These are phyloP conservation scores for Starmerella bacillaris DNA, from an alignment of 805 yeast genomes.

Conservation along the genomic window DNA sequence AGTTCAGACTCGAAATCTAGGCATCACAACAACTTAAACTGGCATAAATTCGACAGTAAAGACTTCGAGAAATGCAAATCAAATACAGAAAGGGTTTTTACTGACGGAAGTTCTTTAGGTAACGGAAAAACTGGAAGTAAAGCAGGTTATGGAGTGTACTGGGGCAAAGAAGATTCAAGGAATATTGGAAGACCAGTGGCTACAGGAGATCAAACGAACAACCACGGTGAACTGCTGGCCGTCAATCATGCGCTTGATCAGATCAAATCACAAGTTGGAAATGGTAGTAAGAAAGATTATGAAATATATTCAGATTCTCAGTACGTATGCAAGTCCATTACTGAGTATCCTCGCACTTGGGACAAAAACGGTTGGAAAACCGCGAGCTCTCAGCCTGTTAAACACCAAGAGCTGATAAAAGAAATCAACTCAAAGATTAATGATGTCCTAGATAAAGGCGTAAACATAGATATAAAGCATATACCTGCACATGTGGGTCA, in stretches of 20 bases:
- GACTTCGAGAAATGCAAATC: background rate
- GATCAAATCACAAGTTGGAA: no score
- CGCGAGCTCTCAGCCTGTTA: background rate
- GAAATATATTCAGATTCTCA: conserved; percentile 1
- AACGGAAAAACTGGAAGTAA: background rate
- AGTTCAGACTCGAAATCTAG: no score
- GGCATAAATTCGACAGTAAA: no score
- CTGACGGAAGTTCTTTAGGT: background rate
- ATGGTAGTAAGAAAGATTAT: background rate
- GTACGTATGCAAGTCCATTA: conserved; percentile 1
- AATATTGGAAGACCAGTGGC: background rate
- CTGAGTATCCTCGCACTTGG: conserved; percentile 1
- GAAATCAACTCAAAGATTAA: background rate
- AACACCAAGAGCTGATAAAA: conserved; percentile 1
- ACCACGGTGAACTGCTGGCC: background rate
- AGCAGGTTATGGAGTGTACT: conserved; percentile 1
- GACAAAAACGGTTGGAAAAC: conserved; percentile 1
- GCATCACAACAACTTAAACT: no score
- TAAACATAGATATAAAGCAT: background rate
- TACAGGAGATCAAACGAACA: conserved; percentile 1
- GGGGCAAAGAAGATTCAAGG: background rate
- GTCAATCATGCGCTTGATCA: background rate
- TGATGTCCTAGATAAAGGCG: background rate
- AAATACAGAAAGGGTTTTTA: background rate
- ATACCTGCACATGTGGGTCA: conserved; percentile 2